Evolutionary conservation across 225 moss, liverwort and hornwort genomes (phyloP), one percentile per base, ranked within the genome.

Genomic region (Lunularia cruciata): DNA sequence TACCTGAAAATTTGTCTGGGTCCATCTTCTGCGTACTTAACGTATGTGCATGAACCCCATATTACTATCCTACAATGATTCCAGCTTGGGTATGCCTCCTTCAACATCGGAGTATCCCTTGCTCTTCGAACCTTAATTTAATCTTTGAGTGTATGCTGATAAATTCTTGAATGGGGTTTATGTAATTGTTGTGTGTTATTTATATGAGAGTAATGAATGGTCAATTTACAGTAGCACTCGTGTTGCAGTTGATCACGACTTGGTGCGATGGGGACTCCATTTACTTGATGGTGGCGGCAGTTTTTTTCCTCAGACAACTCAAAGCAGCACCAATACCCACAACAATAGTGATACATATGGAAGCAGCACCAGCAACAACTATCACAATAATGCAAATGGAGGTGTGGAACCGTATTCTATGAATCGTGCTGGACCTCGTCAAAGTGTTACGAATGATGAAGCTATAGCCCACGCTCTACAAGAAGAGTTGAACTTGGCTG

Each of bases 381-480:
- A 19, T 42, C 57, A 57, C 53, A 18, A 27, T 14, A 15, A 60
- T 40, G 43, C 62, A 23, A 37, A 32, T 40, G 72, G 43, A 67
- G 56, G 46, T 57, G 33, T 39, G 65, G 66, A 60, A 37, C 43
- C 63, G 40, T 38, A 45, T 46, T 62, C 37, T 45, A 79, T 84
- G 82, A 55, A 81, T 75, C 36, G 46, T 23, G 71, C 72, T 2
- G n/a, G n/a, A n/a, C 78, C 32, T n/a, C 48, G 62, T 4, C 79
- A 76, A 59, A 78, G 47, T 53, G 63, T 79, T 43, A 68, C 77
- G 6, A 83, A 75, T 31, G 94, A 94, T 77, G 85, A 84, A 78
- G 77, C 78, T 63, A 86, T 94, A 67, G 91, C 89, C 10, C 82
- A 81, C 70, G 70, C 73, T 2, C 54, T 91, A 55, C 95, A 90